Evolutionary conservation across 441 rosid species (phyloP).

Genomic region (Populus trichocarpa): DNA sequence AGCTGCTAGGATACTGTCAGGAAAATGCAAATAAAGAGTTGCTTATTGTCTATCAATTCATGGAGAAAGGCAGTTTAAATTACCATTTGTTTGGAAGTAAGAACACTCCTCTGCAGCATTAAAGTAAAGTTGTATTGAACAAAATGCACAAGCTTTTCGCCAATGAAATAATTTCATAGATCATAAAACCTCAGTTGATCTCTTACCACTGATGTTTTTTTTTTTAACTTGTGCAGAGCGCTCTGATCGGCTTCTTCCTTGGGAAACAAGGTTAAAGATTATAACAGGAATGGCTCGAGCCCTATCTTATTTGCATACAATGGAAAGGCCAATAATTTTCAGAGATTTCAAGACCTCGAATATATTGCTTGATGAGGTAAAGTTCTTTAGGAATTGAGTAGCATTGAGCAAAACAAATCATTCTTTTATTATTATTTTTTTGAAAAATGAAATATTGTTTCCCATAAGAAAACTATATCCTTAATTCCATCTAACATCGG

Average conservation of each 20-base stretch:
- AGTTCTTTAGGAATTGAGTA: background rate
- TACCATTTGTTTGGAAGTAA: slow-evolving; percentile 51
- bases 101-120: slow-evolving; percentile 5
- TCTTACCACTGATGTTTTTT: background rate
- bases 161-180: background rate
- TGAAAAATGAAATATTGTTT: too few relatives aligned
- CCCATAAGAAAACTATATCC: too few relatives aligned
- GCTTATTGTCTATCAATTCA: slow-evolving; percentile 58
- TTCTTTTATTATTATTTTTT: background rate
- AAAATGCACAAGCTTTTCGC: background rate
- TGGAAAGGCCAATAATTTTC: slow-evolving; percentile 64
- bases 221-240: slow-evolving; percentile 34
- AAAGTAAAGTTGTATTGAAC: background rate
- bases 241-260: slow-evolving; percentile 58
- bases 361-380: slow-evolving; percentile 70
- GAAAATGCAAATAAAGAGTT: slow-evolving; percentile 42
- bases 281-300: slow-evolving; percentile 69
- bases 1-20: slow-evolving; percentile 57
- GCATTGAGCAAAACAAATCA: background rate
- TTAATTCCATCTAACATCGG: background rate
- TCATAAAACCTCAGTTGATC: background rate
- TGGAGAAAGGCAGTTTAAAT: slow-evolving; percentile 42
- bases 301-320: slow-evolving; percentile 53
- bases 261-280: slow-evolving; percentile 56
- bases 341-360: slow-evolving; percentile 74